Evolutionary conservation across 2,329 filamentous ascomycete genomes (phyloP).

Genomic region (Didymella lethalis): DNA sequence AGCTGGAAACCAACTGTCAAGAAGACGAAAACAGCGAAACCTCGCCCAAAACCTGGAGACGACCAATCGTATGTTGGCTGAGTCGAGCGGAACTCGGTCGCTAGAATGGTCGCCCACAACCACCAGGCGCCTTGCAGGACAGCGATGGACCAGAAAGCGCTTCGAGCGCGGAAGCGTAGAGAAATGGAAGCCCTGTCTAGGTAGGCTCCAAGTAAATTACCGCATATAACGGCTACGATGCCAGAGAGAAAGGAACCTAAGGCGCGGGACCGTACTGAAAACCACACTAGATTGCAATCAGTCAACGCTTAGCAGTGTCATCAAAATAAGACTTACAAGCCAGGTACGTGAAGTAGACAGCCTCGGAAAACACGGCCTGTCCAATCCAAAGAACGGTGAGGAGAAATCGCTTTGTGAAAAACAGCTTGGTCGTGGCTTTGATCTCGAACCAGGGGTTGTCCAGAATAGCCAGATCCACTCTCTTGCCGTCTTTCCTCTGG

Average conservation of each 20-base stretch:
- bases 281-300: conserved; percentile 62
- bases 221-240: conserved; percentile 69
- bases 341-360: conserved; percentile 75
- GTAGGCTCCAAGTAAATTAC: conserved; percentile 72
- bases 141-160: conserved; percentile 63
- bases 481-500: conserved; percentile 69
- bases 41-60: conserved; percentile 68
- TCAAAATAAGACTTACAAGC: conserved; percentile 45
- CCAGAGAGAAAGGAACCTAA: conserved; percentile 75
- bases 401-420: conserved; percentile 68
- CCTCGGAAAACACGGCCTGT: conserved; percentile 74
- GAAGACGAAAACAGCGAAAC: conserved; percentile 73
- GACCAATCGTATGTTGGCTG: conserved; percentile 72
- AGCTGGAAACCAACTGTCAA: conserved; percentile 73
- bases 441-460: conserved; percentile 67
- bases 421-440: conserved; percentile 65
- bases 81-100: conserved; percentile 65
- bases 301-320: not conserved
- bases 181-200: conserved; percentile 66
- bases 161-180: conserved; percentile 63
- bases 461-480: conserved; percentile 66
- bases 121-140: conserved; percentile 73
- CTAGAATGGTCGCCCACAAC: conserved; percentile 73
- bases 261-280: conserved; percentile 72
- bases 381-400: conserved; percentile 73